These are phyloP conservation scores for Phyllosticta paracitricarpa DNA, from an alignment of 2,329 filamentous ascomycete species.

Conservation along the genomic window DNA sequence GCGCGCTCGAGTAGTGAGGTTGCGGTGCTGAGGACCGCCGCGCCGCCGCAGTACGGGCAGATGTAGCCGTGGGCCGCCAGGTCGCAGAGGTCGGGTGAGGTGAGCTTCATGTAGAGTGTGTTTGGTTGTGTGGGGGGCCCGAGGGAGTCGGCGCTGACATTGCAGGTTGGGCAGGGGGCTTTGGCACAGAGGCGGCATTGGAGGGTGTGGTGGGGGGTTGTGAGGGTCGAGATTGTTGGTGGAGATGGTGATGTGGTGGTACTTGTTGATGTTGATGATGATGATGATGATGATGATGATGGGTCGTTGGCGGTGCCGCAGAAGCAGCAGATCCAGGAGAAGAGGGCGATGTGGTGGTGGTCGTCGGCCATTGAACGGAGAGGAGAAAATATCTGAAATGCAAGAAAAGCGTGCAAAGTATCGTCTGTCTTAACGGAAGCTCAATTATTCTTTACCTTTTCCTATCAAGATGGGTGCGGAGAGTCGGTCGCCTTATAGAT, in stretches of 20 bases:
- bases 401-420: neutral
- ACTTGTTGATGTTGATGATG: neutral
- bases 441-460: neutral
- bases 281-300: too few species aligned
- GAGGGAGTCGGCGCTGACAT: neutral
- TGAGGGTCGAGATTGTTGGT: neutral
- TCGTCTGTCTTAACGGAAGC: neutral
- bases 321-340: neutral
- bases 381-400: neutral
- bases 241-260: too few species aligned
- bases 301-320: neutral
- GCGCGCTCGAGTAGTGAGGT: neutral
- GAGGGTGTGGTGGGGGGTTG: neutral
- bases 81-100: neutral
- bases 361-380: neutral
- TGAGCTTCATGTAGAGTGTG: neutral
- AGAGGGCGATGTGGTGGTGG: neutral
- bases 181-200: neutral
- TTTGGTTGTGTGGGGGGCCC: neutral
- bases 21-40: neutral
- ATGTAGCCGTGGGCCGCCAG: neutral
- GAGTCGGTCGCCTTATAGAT: neutral
- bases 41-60: neutral
- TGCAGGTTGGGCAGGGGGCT: neutral
- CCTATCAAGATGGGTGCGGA: too few species aligned